Conservation (phyloP, 148 eudicot species). For the Vaccinium macrocarpon region DNA sequence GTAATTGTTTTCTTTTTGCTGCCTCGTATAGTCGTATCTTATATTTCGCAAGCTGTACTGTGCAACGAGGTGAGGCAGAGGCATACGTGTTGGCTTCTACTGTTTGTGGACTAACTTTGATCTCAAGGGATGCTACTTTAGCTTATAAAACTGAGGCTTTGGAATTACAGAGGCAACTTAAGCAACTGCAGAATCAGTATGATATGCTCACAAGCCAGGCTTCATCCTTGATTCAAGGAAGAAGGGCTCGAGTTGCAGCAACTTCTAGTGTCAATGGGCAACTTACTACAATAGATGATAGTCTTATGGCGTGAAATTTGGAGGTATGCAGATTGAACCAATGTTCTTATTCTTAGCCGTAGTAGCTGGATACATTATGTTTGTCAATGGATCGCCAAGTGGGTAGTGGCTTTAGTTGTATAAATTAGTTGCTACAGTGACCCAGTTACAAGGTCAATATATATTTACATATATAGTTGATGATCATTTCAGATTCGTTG, state of each 20-base stretch:
- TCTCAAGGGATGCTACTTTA: slow-evolving; percentile 71
- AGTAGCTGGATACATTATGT: not conserved
- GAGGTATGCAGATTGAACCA: slow-evolving; percentile 49
- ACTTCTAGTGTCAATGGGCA: slow-evolving; percentile 82
- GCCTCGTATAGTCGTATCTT: not conserved
- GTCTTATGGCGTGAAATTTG: slow-evolving; percentile 77
- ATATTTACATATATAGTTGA: not conserved
- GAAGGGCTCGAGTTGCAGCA: slow-evolving; percentile 85
- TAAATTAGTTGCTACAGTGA: not conserved
- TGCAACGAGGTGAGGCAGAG: not conserved
- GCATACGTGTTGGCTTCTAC: not conserved
- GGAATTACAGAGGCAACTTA: slow-evolving; percentile 85
- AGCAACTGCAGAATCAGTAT: slow-evolving; percentile 79
- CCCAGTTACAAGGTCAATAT: not conserved
- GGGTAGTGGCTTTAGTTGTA: not conserved
- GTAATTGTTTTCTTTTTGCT: not conserved
- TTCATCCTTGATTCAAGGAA: slow-evolving; percentile 87
- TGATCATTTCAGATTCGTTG: not conserved
- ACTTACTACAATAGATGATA: slow-evolving; percentile 71
- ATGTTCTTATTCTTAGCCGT: not conserved
- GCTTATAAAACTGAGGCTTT: slow-evolving; percentile 77
- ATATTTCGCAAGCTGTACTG: not conserved
- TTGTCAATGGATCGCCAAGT: not conserved
- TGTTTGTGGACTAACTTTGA: slow-evolving; percentile 22
- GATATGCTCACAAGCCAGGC: slow-evolving; percentile 90